These are phyloP conservation scores for Ceratocystis huliohia DNA, from an alignment of 2,329 filamentous ascomycete genomes.

Conservation along the genomic window DNA sequence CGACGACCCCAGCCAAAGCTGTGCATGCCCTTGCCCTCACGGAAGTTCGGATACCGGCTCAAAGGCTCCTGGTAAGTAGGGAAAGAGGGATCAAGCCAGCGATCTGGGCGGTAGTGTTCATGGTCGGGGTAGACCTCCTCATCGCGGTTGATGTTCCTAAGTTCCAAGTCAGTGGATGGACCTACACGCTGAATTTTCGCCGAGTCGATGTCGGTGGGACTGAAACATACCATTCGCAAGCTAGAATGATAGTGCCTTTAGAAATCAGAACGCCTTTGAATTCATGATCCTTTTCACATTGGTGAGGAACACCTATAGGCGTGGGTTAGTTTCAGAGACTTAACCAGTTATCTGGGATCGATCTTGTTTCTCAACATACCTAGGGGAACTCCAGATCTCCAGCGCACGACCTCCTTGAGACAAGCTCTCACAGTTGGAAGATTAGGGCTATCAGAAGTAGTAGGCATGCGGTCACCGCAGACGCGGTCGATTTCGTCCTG, in stretches of 20 bases:
- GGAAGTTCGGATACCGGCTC: conserved; percentile 49
- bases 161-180: neutral
- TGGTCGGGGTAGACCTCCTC: conserved; percentile 48
- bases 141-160: conserved; percentile 46
- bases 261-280: conserved; percentile 36
- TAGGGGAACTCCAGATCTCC: conserved; percentile 43
- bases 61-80: conserved; percentile 54
- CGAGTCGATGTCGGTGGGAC: neutral
- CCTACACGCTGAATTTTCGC: neutral
- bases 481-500: conserved; percentile 47
- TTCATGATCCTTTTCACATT: conserved; percentile 36
- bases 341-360: neutral
- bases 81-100: conserved; percentile 49
- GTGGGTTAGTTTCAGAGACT: neutral
- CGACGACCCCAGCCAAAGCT: conserved; percentile 53
- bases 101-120: conserved; percentile 49
- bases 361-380: conserved; percentile 27
- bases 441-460: conserved; percentile 36
- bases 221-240: conserved; percentile 36
- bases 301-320: conserved; percentile 34
- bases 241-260: conserved; percentile 38
- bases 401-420: conserved; percentile 46
- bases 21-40: conserved; percentile 45
- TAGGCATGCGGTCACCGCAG: conserved; percentile 41
- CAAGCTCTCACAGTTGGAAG: conserved; percentile 43